Evolutionary conservation across 768 basidiomycete genomes (phyloP).

Genomic region (Termitomyces sp.): DNA sequence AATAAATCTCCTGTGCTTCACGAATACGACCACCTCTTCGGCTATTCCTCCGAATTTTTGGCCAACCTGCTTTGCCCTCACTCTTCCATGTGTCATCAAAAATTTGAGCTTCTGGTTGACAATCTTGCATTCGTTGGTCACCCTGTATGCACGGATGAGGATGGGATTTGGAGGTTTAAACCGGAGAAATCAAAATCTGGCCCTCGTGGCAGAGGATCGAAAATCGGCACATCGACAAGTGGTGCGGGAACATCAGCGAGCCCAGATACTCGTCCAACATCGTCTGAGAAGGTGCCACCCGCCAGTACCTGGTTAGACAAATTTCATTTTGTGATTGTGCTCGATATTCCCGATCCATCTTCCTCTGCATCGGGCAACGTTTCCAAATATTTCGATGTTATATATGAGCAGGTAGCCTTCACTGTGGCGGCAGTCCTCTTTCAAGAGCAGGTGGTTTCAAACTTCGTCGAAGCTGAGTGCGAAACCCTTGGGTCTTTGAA

Average conservation of each 20-base stretch:
- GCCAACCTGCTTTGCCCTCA: constrained; percentile 78
- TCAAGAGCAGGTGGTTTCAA: constrained; percentile 82
- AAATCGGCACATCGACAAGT: constrained; percentile 28
- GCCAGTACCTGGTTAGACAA: constrained; percentile 55
- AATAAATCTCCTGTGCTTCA: constrained; percentile 28
- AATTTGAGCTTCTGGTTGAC: constrained; percentile 89
- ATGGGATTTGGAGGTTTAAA: constrained; percentile 72
- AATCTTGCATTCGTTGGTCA: constrained; percentile 92
- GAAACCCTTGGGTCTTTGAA: constrained; percentile 64
- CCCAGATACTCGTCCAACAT: constrained; percentile 19
- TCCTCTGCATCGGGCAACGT: constrained; percentile 76
- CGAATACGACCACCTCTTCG: constrained; percentile 69
- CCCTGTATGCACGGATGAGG: constrained; percentile 76
- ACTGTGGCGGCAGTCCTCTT: constrained; percentile 88
- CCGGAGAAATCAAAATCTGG: constrained; percentile 48
- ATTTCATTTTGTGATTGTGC: constrained; percentile 83
- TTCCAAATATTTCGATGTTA: constrained; percentile 73
- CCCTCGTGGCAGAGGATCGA: constrained; percentile 52
- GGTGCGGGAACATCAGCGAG: constrained; percentile 25
- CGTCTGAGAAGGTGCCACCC: constrained; percentile 28
- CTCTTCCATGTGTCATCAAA: constrained; percentile 80
- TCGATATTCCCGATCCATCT: constrained; percentile 88
- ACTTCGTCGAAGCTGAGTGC: constrained; percentile 82
- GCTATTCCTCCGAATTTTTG: constrained; percentile 76
- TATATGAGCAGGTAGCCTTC: constrained; percentile 88